A percentile compares a stretch with the other conserved stretches of the same genome.
phyloP scores from a whole-genome alignment of 495 filamentous ascomycete genomes.

The Aspergillus wentii region DNA sequence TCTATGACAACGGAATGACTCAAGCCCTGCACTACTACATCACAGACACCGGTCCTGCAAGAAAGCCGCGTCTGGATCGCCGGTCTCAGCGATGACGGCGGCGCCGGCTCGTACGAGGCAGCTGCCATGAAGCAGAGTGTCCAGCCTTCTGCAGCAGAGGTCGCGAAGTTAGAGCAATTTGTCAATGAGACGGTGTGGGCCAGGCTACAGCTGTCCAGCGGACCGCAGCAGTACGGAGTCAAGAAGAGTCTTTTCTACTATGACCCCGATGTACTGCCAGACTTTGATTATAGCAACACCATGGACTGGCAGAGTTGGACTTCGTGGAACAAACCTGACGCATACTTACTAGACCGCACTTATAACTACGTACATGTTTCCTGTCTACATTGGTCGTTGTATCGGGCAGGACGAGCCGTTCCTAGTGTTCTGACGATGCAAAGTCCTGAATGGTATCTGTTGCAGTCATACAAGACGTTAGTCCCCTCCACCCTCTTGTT shows the following conservation, averaged over 20 bases:
- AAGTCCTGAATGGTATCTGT: slow-evolving; percentile 44
- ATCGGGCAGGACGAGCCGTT: slow-evolving; percentile 39
- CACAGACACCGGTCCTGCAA: slow-evolving; percentile 40
- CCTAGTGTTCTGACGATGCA: slow-evolving; percentile 27
- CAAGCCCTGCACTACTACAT: slow-evolving; percentile 49
- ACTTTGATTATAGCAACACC: slow-evolving; percentile 28
- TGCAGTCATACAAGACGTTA: slow-evolving; percentile 34
- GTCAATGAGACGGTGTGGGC: slow-evolving; percentile 35
- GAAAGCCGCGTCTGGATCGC: slow-evolving; percentile 49
- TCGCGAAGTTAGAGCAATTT: slow-evolving; percentile 43
- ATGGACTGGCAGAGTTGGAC: slow-evolving; percentile 34
- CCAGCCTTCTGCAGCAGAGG: slow-evolving; percentile 34
- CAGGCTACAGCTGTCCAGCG: slow-evolving; percentile 29
- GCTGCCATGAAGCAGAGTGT: slow-evolving; percentile 43
- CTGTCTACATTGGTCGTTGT: slow-evolving; percentile 46
- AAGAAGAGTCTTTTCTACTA: slow-evolving; percentile 50
- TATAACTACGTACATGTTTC: slow-evolving; percentile 51
- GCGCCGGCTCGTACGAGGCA: slow-evolving; percentile 40
- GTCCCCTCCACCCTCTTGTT: too few relatives aligned
- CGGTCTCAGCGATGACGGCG: slow-evolving; percentile 49
- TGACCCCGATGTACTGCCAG: slow-evolving; percentile 27
- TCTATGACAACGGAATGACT: slow-evolving; percentile 31
- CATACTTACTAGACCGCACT: slow-evolving; percentile 39
- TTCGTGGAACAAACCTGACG: slow-evolving; percentile 33
- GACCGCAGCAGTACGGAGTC: slow-evolving; percentile 39